A percentile compares a stretch with the other conserved stretches of the same genome.
Conservation (phyloP, 1,139 yeast genomes). For the Nematodospora anomalae region DNA sequence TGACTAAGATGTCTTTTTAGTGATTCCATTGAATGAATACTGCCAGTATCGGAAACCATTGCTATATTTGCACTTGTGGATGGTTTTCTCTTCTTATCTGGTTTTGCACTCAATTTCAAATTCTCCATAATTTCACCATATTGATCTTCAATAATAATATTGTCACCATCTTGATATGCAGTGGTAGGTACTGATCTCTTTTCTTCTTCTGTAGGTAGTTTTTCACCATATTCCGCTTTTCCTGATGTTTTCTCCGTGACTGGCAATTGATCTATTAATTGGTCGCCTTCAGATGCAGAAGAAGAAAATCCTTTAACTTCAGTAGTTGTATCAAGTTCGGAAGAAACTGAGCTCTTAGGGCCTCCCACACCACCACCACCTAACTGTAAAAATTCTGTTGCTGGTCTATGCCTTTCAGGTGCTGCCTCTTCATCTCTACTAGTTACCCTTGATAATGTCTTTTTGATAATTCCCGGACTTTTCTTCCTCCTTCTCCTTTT, state of each 20-base stretch:
- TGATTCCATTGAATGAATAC: slow-evolving; percentile 45
- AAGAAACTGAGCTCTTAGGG: slow-evolving; percentile 3
- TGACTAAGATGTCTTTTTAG: slow-evolving; percentile 39
- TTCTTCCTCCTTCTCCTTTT: slow-evolving; percentile 37
- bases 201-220: slow-evolving; percentile 12
- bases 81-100: slow-evolving; percentile 3
- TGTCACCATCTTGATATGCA: slow-evolving; percentile 73
- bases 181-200: slow-evolving; percentile 27
- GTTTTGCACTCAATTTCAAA: slow-evolving; percentile 19
- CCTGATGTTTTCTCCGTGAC: slow-evolving; percentile 14
- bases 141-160: slow-evolving; percentile 73
- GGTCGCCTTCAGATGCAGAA: slow-evolving; percentile 12
- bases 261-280: slow-evolving; percentile 2
- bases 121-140: slow-evolving; percentile 73
- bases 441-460: slow-evolving; percentile 30
- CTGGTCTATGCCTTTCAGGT: slow-evolving; percentile 39
- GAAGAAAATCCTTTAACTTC: slow-evolving; percentile 10
- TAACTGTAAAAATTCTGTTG: slow-evolving; percentile 42
- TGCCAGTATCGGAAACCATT: slow-evolving; percentile 22
- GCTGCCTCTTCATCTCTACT: slow-evolving; percentile 23
- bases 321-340: slow-evolving; percentile 8
- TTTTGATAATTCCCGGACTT: slow-evolving; percentile 29
- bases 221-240: slow-evolving; percentile 12
- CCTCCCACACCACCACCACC: slow-evolving; percentile 35
- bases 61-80: background rate